Percentiles rank a stretch among this genome's conserved stretches.
Conservation (phyloP, 2,329 filamentous ascomycete genomes). For the Ascochyta koolunga region DNA sequence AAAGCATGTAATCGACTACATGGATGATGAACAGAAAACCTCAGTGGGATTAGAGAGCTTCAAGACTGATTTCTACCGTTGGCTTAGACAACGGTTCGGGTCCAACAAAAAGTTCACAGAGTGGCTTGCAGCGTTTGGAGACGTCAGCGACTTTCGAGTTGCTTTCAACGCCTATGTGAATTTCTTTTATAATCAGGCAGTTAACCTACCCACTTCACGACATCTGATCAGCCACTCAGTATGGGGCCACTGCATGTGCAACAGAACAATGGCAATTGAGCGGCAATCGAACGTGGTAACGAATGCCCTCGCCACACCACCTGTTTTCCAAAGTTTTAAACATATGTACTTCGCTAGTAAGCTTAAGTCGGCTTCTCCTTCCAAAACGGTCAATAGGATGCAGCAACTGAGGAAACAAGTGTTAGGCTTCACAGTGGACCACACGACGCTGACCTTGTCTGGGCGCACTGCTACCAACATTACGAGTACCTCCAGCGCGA, state of each 20-base stretch:
- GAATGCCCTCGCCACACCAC: constrained; percentile 72
- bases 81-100: constrained; percentile 59
- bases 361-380: constrained; percentile 48
- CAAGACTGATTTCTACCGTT: constrained; percentile 60
- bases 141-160: constrained; percentile 65
- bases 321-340: constrained; percentile 68
- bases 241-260: constrained; percentile 58
- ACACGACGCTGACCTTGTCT: neutral
- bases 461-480: constrained; percentile 25
- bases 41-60: constrained; percentile 64
- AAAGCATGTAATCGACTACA: constrained; percentile 75
- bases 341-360: constrained; percentile 65
- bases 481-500: neutral
- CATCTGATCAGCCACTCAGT: constrained; percentile 51
- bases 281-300: constrained; percentile 25
- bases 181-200: constrained; percentile 70
- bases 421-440: constrained; percentile 26
- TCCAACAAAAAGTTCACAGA: constrained; percentile 50
- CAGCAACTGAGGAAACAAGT: constrained; percentile 18
- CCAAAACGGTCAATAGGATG: constrained; percentile 3
- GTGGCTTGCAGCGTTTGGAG: constrained; percentile 60
- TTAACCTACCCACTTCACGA: constrained; percentile 53
- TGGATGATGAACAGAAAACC: constrained; percentile 41
- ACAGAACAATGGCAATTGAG: constrained; percentile 11
- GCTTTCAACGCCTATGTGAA: constrained; percentile 64